Evolutionary conservation across 2,329 filamentous ascomycete genomes (phyloP), one percentile per base, ranked within the genome.

Genomic region (Neonectria coccinea): DNA sequence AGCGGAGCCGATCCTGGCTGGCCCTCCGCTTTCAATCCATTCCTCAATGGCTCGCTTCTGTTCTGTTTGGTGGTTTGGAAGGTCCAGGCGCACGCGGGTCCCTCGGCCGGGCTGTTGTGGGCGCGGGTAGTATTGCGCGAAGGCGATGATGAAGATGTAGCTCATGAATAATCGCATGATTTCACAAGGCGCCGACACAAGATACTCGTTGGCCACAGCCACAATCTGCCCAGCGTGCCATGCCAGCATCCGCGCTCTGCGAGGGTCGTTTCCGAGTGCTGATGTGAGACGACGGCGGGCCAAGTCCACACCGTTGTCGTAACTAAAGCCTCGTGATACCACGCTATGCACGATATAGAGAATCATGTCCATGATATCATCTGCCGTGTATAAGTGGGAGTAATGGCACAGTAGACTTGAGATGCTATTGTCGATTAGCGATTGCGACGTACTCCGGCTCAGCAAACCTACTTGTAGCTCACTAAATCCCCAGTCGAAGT

Each of bases 81-180:
- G 29, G 47, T 76, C 75, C 12, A 75, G 44, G 3, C 59, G 68
- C 2, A 75, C 62, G 18, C 53, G 22, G 1, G 50, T 44, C 3
- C 53, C 47, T 1, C 20, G 27, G 12, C 5, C n/a, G 4, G 22
- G 18, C 27, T 50, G 12, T 8, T 29, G 45, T 4, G 22, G 10
- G 2, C 57, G 56, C n/a, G 66, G 73, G 14, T 68, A 69, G 53
- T 77, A 73, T 3, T 70, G 67, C 2, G 67, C 66, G 36, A 64
- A 77, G 1, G 74, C 70, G 27, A 77, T 59, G 11, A 78, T 67
- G 48, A 74, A 74, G 10, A 74, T 71, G 52, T 74, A 77, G 54
- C 74, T 75, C 70, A 76, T 76, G 56, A 78, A 78, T 2, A 77
- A 39, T 6, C 75, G 73, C 68, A 77, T 69, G 31, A 75, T 74